Conservation (phyloP, 257 asterid species). For the Solanum ahanhuiri region DNA sequence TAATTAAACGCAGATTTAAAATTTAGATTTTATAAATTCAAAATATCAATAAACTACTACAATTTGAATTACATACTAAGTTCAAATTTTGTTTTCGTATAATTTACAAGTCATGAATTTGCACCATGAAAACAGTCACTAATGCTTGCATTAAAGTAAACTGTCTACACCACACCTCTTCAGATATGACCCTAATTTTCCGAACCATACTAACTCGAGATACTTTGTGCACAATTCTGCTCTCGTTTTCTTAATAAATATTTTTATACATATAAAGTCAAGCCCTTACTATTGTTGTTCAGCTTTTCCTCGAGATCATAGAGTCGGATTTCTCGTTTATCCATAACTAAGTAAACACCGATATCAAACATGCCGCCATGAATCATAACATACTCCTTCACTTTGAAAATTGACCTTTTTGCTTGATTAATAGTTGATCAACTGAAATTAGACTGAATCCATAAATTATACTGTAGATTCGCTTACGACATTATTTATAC, state of each 20-base stretch:
- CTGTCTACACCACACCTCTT: background rate
- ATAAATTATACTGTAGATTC: background rate
- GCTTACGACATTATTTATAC: background rate
- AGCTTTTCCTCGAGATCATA: background rate
- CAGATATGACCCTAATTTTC: accelerated
- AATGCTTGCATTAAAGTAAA: no score
- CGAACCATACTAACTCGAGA: background rate
- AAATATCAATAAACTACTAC: background rate
- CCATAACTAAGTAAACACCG: accelerated
- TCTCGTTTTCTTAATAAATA: no score
- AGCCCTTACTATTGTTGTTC: background rate
- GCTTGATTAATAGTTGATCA: background rate
- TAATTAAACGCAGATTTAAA: background rate
- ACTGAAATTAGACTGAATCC: accelerated
- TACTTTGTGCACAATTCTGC: background rate
- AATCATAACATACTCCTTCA: background rate
- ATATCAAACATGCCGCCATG: accelerated
- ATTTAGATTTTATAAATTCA: background rate
- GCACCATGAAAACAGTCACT: background rate
- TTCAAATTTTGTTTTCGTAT: background rate
- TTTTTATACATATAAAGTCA: background rate
- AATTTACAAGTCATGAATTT: no score
- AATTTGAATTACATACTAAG: no score
- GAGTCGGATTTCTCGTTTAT: background rate
- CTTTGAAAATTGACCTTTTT: background rate